Conservation (phyloP, 2,329 filamentous ascomycete genomes). For the Stagonosporopsis cucurbitacearum region DNA sequence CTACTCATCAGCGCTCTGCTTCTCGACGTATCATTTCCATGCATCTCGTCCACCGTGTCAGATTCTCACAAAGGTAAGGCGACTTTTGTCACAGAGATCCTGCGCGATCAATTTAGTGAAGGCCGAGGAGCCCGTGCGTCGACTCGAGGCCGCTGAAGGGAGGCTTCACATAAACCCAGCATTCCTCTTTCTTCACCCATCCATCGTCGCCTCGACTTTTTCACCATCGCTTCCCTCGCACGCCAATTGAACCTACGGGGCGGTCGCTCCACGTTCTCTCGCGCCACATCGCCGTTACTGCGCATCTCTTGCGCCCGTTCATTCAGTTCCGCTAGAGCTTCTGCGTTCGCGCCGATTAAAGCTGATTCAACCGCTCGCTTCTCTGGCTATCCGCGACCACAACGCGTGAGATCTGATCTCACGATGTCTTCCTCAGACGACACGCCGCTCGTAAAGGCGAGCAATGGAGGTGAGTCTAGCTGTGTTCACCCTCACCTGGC, state of each 20-base stretch:
- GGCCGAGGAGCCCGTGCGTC: constrained; percentile 30
- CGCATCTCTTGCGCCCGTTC: constrained; percentile 29
- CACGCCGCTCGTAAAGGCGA: constrained; percentile 70
- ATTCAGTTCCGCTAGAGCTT: constrained; percentile 34
- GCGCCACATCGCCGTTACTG: constrained; percentile 18
- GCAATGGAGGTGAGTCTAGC: constrained; percentile 64
- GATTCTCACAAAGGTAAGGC: constrained; percentile 7
- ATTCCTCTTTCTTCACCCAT: constrained; percentile 37
- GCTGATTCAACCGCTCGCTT: constrained; percentile 35
- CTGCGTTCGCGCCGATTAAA: constrained; percentile 37
- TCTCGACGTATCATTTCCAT: background rate
- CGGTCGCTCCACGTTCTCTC: constrained; percentile 24
- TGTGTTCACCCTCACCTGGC: constrained; percentile 1
- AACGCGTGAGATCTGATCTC: constrained; percentile 29
- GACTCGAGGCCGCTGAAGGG: constrained; percentile 30
- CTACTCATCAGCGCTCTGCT: background rate
- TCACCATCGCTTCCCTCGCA: constrained; percentile 29
- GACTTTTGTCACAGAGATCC: constrained; percentile 30
- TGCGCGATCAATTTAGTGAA: constrained; percentile 31
- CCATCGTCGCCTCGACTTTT: constrained; percentile 21
- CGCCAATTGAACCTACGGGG: constrained; percentile 19
- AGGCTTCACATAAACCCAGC: constrained; percentile 42
- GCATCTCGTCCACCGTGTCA: background rate
- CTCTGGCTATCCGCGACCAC: constrained; percentile 29
- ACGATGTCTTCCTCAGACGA: constrained; percentile 76